These are phyloP conservation scores for Fraxinus sp. DNA, from an alignment of 305 asterid species.

Conservation along the genomic window DNA sequence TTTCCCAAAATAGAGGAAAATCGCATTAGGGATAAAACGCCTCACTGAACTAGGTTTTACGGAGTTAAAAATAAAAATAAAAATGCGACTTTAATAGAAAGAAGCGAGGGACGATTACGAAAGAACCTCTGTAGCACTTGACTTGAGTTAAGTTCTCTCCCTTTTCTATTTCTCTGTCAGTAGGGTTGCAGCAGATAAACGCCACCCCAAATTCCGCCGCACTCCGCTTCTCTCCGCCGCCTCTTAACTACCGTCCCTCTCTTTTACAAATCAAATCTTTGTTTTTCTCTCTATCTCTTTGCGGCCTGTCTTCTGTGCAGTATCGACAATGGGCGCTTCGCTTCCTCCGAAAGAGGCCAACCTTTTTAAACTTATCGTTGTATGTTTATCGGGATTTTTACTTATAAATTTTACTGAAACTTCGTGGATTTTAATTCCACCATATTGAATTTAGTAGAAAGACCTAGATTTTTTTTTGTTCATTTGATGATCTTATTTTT, in stretches of 20 bases:
- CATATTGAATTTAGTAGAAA: slow-evolving; percentile 23
- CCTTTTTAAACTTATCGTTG: slow-evolving; percentile 96
- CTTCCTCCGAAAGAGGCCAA: slow-evolving; percentile 98
- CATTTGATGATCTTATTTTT: not conserved
- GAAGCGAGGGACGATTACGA: slow-evolving; percentile 5
- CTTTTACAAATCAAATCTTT: slow-evolving; percentile 12
- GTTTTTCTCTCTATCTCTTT: not conserved
- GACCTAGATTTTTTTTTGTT: slow-evolving; percentile 37
- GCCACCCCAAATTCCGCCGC: slow-evolving; percentile 51
- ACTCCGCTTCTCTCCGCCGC: slow-evolving; percentile 23
- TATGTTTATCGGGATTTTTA: slow-evolving; percentile 37
- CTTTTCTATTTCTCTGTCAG: not conserved
- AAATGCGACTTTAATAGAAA: not conserved
- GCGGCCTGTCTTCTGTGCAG: not conserved
- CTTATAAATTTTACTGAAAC: slow-evolving; percentile 8
- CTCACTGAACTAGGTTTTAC: not conserved
- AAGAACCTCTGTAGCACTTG: slow-evolving; percentile 19
- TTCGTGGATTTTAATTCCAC: slow-evolving; percentile 3
- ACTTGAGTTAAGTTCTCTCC: slow-evolving; percentile 6
- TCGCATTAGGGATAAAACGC: not conserved
- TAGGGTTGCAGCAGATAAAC: slow-evolving; percentile 86
- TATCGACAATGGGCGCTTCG: slow-evolving; percentile 75
- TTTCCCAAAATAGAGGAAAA: slow-evolving; percentile 13
- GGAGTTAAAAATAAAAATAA: not conserved
- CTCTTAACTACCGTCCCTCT: slow-evolving; percentile 15